Percentiles rank a stretch among this genome's conserved stretches.
phyloP scores from a whole-genome alignment of 352 stramenopile genomes.

The Phytopythium chamaehyphon region DNA sequence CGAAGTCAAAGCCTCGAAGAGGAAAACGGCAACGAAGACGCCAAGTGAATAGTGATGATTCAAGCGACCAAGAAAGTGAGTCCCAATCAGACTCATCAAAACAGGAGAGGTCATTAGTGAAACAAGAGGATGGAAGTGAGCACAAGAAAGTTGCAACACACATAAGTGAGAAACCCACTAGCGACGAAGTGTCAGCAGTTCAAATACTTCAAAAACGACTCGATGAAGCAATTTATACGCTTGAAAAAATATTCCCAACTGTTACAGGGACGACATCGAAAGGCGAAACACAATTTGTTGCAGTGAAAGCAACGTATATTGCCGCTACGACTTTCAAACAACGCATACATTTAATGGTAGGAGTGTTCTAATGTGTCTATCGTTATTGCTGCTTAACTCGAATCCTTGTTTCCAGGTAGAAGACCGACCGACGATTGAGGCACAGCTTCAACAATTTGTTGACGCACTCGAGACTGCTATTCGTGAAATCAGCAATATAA shows the following conservation, averaged over 20 bases:
- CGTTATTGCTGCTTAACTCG: neutral
- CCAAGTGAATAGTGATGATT: neutral
- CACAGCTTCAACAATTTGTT: slow-evolving; percentile 33
- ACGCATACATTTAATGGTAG: slow-evolving; percentile 31
- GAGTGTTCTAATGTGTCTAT: neutral
- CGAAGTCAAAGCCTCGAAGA: neutral
- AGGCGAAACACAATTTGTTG: slow-evolving; percentile 6
- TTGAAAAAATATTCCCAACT: slow-evolving; percentile 16
- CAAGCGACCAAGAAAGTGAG: neutral
- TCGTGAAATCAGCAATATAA: neutral
- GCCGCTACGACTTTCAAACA: slow-evolving; percentile 34
- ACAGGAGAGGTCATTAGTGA: too few species aligned
- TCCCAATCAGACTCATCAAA: too few species aligned
- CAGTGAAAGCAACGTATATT: slow-evolving; percentile 33
- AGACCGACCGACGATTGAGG: slow-evolving; percentile 23
- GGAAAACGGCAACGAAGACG: slow-evolving; percentile 1
- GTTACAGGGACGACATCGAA: slow-evolving; percentile 6
- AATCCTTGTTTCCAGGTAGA: slow-evolving; percentile 14
- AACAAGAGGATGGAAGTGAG: too few species aligned
- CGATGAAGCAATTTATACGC: slow-evolving; percentile 14
- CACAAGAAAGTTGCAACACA: too few species aligned
- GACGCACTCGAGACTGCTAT: slow-evolving; percentile 23
- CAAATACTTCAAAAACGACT: slow-evolving; percentile 5
- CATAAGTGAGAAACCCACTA: slow-evolving; percentile 3
- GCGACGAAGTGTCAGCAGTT: neutral